Percentiles rank a stretch among this genome's conserved stretches.
Conservation (phyloP, 2,329 filamentous ascomycete species). For the Ophiosphaerella korrae region DNA sequence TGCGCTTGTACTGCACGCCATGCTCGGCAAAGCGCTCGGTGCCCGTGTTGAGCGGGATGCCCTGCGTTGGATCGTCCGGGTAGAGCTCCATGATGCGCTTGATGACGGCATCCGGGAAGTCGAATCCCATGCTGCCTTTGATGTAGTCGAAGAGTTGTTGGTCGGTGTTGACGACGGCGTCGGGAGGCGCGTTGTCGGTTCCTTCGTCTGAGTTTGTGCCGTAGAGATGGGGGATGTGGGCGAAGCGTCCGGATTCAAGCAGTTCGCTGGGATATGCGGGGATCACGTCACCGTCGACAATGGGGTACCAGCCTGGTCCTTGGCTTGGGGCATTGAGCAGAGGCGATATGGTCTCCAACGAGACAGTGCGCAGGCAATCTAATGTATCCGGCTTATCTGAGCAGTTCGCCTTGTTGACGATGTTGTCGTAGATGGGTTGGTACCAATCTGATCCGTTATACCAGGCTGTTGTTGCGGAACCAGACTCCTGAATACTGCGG, state of each 20-base stretch:
- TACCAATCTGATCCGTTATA: constrained; percentile 51
- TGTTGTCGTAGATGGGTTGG: constrained; percentile 53
- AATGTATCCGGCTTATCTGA: constrained; percentile 49
- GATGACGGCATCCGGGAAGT: constrained; percentile 38
- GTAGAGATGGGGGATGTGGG: constrained; percentile 66
- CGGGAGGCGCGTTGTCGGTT: constrained; percentile 59
- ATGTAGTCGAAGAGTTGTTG: constrained; percentile 52
- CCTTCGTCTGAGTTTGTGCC: constrained; percentile 72
- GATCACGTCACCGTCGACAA: constrained; percentile 64
- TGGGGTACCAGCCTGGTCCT: constrained; percentile 50
- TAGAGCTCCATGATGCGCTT: constrained; percentile 41
- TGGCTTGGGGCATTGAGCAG: constrained; percentile 54
- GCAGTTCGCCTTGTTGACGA: constrained; percentile 61
- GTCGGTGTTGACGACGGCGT: constrained; percentile 61
- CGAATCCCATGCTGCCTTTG: constrained; percentile 39
- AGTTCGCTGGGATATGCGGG: constrained; percentile 59
- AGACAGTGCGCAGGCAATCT: constrained; percentile 61
- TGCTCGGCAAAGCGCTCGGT: constrained; percentile 36
- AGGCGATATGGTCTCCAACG: constrained; percentile 64
- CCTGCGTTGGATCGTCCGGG: constrained; percentile 39
- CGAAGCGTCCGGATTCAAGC: constrained; percentile 63
- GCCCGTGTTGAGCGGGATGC: constrained; percentile 43
- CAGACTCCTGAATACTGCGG: constrained; percentile 45
- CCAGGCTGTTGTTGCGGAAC: constrained; percentile 46
- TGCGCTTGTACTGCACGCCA: constrained; percentile 59